These are phyloP conservation scores for Acer campestre DNA, from an alignment of 345 rosid genomes.

Conservation along the genomic window DNA sequence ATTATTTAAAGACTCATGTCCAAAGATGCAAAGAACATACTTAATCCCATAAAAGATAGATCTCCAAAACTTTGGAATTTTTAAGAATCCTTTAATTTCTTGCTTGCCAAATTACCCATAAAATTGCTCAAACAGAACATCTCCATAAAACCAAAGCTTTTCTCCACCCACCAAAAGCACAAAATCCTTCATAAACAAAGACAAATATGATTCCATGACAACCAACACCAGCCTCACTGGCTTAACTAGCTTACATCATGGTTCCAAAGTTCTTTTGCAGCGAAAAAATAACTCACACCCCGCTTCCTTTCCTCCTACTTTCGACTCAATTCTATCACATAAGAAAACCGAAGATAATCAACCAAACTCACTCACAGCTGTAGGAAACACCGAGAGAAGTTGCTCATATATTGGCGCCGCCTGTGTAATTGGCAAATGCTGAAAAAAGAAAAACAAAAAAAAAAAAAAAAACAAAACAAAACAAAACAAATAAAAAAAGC, in stretches of 20 bases:
- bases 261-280: too few relatives aligned
- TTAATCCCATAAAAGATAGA: background rate
- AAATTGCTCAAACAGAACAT: background rate
- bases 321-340: background rate
- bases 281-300: background rate
- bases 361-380: conserved; percentile 81
- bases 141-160: background rate
- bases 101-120: background rate
- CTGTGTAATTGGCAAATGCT: conserved; percentile 80
- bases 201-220: background rate
- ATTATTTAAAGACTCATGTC: background rate
- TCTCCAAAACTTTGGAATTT: background rate
- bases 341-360: background rate
- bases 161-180: too few relatives aligned
- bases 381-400: conserved; percentile 72
- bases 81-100: background rate
- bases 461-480: conserved; percentile 11
- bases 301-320: background rate
- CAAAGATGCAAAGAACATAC: background rate
- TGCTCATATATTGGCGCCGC: conserved; percentile 87
- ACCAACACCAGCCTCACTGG: background rate
- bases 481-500: too few relatives aligned
- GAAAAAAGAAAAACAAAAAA: conserved; percentile 19
- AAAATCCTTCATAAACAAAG: background rate
- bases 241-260: too few relatives aligned